Evolutionary conservation across 257 asterid genomes (phyloP).

Genomic region (Solanum appendiculatum): DNA sequence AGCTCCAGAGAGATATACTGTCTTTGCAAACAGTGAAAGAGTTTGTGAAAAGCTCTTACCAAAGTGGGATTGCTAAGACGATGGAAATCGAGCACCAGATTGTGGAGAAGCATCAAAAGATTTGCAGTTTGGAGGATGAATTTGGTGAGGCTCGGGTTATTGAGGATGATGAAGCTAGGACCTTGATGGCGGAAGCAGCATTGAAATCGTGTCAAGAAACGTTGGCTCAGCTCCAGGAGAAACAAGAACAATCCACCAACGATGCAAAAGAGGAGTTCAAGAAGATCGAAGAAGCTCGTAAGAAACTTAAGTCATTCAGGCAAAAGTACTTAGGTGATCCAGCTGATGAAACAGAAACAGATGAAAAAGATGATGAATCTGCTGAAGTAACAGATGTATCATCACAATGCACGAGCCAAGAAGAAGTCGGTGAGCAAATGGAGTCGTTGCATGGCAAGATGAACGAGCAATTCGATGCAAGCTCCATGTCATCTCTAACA

Average conservation of each 20-base stretch:
- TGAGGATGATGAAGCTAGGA: conserved; percentile 78
- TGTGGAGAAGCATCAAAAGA: conserved; percentile 59
- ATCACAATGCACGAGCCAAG: background rate
- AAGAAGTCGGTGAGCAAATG: conserved; percentile 7
- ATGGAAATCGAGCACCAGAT: conserved; percentile 80
- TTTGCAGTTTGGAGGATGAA: conserved; percentile 59
- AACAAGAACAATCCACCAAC: conserved; percentile 32
- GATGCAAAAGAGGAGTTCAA: conserved; percentile 51
- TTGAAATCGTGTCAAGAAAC: conserved; percentile 77
- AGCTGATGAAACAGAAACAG: conserved; percentile 3
- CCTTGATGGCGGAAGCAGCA: conserved; percentile 85
- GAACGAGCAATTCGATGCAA: conserved; percentile 13
- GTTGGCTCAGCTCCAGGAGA: conserved; percentile 44
- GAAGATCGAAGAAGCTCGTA: conserved; percentile 51
- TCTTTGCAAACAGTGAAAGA: conserved; percentile 73
- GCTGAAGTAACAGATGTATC: background rate
- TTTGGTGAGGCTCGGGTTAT: conserved; percentile 48
- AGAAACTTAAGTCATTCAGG: conserved; percentile 31
- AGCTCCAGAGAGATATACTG: conserved; percentile 71
- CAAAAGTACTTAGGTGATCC: conserved; percentile 14
- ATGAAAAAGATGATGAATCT: background rate
- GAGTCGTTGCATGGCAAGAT: conserved; percentile 9
- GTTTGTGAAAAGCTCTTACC: conserved; percentile 85
- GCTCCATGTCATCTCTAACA: conserved; percentile 24
- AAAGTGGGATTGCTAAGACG: conserved; percentile 56